Base-by-base conservation (phyloP, 257 asterid species). In the Solanum ahanhuiri region DNA sequence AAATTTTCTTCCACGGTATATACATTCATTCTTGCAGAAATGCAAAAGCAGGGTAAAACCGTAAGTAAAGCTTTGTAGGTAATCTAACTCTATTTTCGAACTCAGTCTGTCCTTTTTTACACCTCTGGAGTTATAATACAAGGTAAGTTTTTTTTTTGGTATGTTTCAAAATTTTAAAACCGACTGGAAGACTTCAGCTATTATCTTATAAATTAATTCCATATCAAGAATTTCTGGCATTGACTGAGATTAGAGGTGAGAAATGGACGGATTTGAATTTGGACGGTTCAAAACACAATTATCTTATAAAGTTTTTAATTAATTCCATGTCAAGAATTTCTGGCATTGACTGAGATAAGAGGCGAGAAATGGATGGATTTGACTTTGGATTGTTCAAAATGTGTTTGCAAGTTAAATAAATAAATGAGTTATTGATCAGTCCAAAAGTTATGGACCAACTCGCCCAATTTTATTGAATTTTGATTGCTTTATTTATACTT, bases 141-240 rank as follows among this genome's bases (percentile, higher is more conserved):
- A n/a, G 25, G 7, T n/a, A 63, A 1, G 15, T 0, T 6, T 0
- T 64, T 10, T 64, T 3, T 11, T 64, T 23, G 11, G 4, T 64
- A 23, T 23, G 18, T 64, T 64, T 4, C 33, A 23, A 23, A 64
- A 9, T 60, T 1, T 0, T 58, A 3, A 64, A 11, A 64, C 3
- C 7, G 4, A 0, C 1, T 0, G 4, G 1, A 11, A 23, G 18
- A 23, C 71, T 64, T 4, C 4, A 23, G 3, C 33, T 64, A n/a
- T 63, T 43, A 63, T 23, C 4, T 23, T 63, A 23, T 11, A 3
- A n/a, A 63, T n/a, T n/a, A 63, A n/a, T 63, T 0, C 31, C 69
- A 9, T 9, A 15, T 63, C 7, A n/a, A 20, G 25, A 58, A 54
- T 54, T 18, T 17, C 64, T 57, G 35, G 0, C 35, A 34, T 34